phyloP scores from a whole-genome alignment of 2,329 filamentous ascomycete genomes.

The Madurella fahalii region DNA sequence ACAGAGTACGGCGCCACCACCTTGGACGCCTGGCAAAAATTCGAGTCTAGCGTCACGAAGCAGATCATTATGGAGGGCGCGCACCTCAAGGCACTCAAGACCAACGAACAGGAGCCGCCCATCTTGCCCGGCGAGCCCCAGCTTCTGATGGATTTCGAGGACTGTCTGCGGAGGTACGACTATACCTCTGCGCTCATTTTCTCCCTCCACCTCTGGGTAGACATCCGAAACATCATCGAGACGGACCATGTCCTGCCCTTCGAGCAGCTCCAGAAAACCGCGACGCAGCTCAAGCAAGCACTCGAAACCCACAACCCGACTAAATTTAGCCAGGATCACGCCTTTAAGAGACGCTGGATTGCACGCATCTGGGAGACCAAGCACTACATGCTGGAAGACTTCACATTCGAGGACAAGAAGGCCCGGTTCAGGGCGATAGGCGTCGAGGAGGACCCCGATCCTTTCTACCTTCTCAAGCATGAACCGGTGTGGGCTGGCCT shows the following conservation, averaged over 20 bases:
- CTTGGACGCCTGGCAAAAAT: conserved; percentile 17
- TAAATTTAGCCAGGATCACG: conserved; percentile 9
- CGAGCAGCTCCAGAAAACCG: conserved; percentile 23
- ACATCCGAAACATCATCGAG: conserved; percentile 33
- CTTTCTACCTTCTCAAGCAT: conserved; percentile 20
- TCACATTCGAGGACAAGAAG: conserved; percentile 21
- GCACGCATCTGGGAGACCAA: conserved; percentile 15
- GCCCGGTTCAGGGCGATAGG: conserved; percentile 13
- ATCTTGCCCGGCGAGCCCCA: conserved; percentile 27
- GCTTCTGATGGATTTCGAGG: conserved; percentile 27
- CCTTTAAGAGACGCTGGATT: conserved; percentile 8
- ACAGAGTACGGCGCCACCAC: conserved; percentile 23
- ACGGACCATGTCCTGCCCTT: conserved; percentile 16
- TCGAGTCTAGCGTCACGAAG: conserved; percentile 19
- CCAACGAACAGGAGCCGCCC: conserved; percentile 16
- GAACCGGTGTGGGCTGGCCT: conserved; percentile 28
- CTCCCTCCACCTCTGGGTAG: conserved; percentile 29
- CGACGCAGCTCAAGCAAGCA: conserved; percentile 9
- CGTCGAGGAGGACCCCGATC: conserved; percentile 16
- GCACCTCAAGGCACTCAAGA: conserved; percentile 29
- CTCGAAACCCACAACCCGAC: conserved; percentile 15
- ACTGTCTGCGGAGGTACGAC: conserved; percentile 19
- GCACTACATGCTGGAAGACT: conserved; percentile 21
- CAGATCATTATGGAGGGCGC: conserved; percentile 27
- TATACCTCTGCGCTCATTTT: conserved; percentile 29